A percentile compares a stretch with the other conserved stretches of the same genome.
Conservation (phyloP, 2,329 filamentous ascomycete species). For the Hypocrella siamensis region DNA sequence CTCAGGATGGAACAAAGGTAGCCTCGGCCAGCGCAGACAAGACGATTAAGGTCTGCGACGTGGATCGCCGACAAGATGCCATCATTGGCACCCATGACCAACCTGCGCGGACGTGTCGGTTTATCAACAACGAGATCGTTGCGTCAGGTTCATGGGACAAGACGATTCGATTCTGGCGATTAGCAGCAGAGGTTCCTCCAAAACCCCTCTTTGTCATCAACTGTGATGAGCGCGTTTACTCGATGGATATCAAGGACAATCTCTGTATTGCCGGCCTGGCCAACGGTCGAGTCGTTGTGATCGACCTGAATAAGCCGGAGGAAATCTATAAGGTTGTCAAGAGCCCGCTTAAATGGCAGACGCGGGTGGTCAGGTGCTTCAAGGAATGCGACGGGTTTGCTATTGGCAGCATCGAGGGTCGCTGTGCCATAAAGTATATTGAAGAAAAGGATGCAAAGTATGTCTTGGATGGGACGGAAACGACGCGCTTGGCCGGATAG, state of each 20-base stretch:
- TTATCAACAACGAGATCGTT: slow-evolving; percentile 67
- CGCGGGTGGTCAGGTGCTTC: slow-evolving; percentile 87
- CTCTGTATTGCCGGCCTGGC: slow-evolving; percentile 85
- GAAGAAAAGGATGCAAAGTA: slow-evolving; percentile 82
- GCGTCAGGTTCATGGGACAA: slow-evolving; percentile 91
- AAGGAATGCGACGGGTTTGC: slow-evolving; percentile 83
- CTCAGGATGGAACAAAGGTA: slow-evolving; percentile 80
- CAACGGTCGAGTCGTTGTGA: slow-evolving; percentile 88
- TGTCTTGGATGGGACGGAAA: slow-evolving; percentile 9
- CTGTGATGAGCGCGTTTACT: slow-evolving; percentile 70
- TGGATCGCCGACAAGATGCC: slow-evolving; percentile 47
- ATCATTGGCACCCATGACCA: slow-evolving; percentile 77
- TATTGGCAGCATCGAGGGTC: slow-evolving; percentile 89
- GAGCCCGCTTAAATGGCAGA: slow-evolving; percentile 97
- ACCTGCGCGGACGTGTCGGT: slow-evolving; percentile 63
- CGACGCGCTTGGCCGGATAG: background rate
- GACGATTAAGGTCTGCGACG: slow-evolving; percentile 74
- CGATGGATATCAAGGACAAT: slow-evolving; percentile 80
- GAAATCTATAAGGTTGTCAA: slow-evolving; percentile 95
- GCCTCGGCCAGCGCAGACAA: slow-evolving; percentile 85
- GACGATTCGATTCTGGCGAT: slow-evolving; percentile 82
- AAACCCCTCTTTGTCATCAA: slow-evolving; percentile 45
- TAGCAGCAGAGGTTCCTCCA: slow-evolving; percentile 42
- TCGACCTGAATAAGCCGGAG: slow-evolving; percentile 76
- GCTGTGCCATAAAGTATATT: slow-evolving; percentile 95